A percentile compares a stretch with the other conserved stretches of the same genome.
These are phyloP conservation scores for Metschnikowia santaceciliae DNA, from an alignment of 805 yeast species.

Conservation along the genomic window DNA sequence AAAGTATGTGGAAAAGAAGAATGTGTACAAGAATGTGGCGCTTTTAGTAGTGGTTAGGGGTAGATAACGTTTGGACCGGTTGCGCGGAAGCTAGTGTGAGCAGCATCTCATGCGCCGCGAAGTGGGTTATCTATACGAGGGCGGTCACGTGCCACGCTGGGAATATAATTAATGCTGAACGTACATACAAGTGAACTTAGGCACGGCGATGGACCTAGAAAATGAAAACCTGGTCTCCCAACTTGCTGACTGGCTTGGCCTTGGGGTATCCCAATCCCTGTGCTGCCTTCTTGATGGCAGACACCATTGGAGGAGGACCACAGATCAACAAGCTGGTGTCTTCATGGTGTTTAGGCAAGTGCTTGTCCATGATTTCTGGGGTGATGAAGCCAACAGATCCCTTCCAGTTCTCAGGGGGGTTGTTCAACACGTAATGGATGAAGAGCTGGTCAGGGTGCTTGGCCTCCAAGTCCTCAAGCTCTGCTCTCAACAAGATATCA, in stretches of 20 bases:
- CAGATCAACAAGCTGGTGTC: constrained; percentile 75
- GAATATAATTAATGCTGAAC: not conserved
- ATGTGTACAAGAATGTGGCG: not conserved
- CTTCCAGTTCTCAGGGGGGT: constrained; percentile 66
- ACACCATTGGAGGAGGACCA: constrained; percentile 93
- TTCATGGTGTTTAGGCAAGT: constrained; percentile 57
- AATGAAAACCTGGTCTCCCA: constrained; percentile 86
- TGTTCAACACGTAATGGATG: constrained; percentile 72
- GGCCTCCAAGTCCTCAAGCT: constrained; percentile 63
- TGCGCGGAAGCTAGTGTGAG: not conserved
- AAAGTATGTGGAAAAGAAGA: not conserved
- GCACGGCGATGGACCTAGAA: constrained; percentile 42
- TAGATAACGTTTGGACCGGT: not conserved
- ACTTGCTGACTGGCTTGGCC: constrained; percentile 84
- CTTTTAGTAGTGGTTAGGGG: not conserved
- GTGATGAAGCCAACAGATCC: constrained; percentile 82
- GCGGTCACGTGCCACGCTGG: not conserved
- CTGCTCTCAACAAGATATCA: constrained; percentile 77
- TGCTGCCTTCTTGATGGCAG: constrained; percentile 78
- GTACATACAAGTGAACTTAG: not conserved
- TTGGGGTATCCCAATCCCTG: constrained; percentile 69
- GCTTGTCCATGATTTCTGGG: constrained; percentile 60
- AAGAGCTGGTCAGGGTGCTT: constrained; percentile 56
- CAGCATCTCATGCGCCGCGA: not conserved
- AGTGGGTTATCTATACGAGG: not conserved